These are phyloP conservation scores for Pezicula radicicola DNA, from an alignment of 2,329 filamentous ascomycete genomes.

Conservation along the genomic window DNA sequence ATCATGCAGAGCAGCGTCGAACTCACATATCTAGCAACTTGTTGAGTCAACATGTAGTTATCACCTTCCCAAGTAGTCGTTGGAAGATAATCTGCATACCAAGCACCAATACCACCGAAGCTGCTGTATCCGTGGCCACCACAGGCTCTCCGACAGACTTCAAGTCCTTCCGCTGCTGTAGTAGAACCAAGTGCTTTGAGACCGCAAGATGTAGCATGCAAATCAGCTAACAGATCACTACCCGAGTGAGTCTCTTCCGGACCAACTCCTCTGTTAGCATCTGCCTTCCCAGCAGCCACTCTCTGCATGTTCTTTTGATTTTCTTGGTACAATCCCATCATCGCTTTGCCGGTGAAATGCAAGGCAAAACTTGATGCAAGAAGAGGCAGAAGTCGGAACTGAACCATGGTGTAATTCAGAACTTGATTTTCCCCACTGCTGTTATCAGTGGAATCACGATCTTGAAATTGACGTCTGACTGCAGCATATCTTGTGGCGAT, in stretches of 20 bases:
- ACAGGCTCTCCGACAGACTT: conserved; percentile 71
- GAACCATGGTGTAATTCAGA: conserved; percentile 79
- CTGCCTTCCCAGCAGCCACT: conserved; percentile 33
- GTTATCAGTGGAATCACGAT: conserved; percentile 60
- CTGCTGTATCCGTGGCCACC: conserved; percentile 75
- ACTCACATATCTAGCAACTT: conserved; percentile 68
- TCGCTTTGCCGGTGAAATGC: conserved; percentile 73
- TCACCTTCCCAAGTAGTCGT: conserved; percentile 63
- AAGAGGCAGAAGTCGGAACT: conserved; percentile 68
- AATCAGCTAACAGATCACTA: conserved; percentile 66
- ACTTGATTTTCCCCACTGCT: conserved; percentile 68
- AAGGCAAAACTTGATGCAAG: conserved; percentile 74
- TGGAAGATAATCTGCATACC: conserved; percentile 74
- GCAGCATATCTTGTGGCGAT: conserved; percentile 74
- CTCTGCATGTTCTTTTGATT: conserved; percentile 65
- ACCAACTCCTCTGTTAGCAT: conserved; percentile 53
- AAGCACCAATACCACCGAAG: conserved; percentile 73
- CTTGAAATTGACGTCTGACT: conserved; percentile 75
- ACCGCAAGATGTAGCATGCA: conserved; percentile 75
- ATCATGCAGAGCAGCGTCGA: not conserved
- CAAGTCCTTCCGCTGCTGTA: conserved; percentile 70
- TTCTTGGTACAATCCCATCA: conserved; percentile 71
- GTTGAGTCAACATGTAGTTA: conserved; percentile 81
- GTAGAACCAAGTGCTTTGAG: conserved; percentile 72
- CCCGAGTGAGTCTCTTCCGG: conserved; percentile 66